Evolutionary conservation across 1,284 basidiomycete species (phyloP).

Genomic region (Marasmius sp.): DNA sequence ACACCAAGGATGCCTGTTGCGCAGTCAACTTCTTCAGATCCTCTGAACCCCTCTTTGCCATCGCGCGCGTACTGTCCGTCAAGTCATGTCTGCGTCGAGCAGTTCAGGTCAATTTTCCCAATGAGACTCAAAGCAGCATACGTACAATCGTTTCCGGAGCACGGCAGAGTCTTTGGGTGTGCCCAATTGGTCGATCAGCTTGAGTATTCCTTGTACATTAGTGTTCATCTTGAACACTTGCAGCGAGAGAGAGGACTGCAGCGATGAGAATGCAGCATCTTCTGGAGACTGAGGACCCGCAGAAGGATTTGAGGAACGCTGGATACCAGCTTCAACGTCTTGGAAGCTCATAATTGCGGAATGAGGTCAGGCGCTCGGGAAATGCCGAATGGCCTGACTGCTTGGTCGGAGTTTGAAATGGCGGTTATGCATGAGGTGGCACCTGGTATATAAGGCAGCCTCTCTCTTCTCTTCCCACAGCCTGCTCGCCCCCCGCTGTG

Average conservation of each 20-base stretch:
- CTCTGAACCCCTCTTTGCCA: slow-evolving; percentile 91
- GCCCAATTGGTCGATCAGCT: slow-evolving; percentile 90
- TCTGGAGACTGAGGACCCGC: slow-evolving; percentile 58
- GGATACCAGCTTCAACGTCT: slow-evolving; percentile 69
- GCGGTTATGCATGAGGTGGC: background rate
- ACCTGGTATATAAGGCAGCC: slow-evolving; percentile 43
- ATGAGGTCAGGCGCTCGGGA: background rate
- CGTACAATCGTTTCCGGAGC: slow-evolving; percentile 80
- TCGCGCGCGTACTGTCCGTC: slow-evolving; percentile 90
- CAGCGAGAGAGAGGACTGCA: slow-evolving; percentile 87
- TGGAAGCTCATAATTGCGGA: slow-evolving; percentile 68
- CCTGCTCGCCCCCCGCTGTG: slow-evolving; percentile 29
- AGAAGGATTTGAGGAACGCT: slow-evolving; percentile 40
- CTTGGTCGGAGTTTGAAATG: background rate
- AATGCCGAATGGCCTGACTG: background rate
- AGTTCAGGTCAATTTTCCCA: background rate
- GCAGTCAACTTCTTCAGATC: slow-evolving; percentile 86
- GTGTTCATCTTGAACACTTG: slow-evolving; percentile 99
- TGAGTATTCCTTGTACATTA: slow-evolving; percentile 94
- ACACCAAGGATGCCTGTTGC: slow-evolving; percentile 64
- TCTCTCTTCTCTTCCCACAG: slow-evolving; percentile 31
- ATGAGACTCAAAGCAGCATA: slow-evolving; percentile 16
- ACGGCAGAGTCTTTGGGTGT: slow-evolving; percentile 73
- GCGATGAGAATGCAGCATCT: slow-evolving; percentile 71
- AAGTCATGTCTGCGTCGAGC: slow-evolving; percentile 70